These are phyloP conservation scores for Taxillus chinensis DNA, from an alignment of 164 flowering plant genomes.

Conservation along the genomic window DNA sequence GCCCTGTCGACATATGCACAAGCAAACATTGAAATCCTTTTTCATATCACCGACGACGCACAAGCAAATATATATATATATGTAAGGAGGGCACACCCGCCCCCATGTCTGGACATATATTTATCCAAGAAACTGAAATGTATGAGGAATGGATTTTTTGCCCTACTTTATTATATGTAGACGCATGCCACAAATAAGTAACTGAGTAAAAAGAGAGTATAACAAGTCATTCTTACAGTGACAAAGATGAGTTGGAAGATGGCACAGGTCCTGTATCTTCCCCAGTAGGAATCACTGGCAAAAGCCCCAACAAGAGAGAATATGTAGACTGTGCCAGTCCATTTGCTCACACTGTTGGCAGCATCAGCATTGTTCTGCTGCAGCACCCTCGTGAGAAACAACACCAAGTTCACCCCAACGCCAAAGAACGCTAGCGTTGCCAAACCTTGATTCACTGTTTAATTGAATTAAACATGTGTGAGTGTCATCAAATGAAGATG, in stretches of 20 bases:
- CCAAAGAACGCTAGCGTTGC: slow-evolving; percentile 94
- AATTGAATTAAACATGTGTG: slow-evolving; percentile 1
- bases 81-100: too few relatives aligned
- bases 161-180: too few relatives aligned
- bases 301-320: slow-evolving; percentile 80
- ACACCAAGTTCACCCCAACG: slow-evolving; percentile 87
- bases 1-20: slow-evolving; percentile 43
- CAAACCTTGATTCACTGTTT: slow-evolving; percentile 82
- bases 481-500: background rate
- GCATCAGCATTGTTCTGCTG: slow-evolving; percentile 77
- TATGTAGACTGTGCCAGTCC: slow-evolving; percentile 95
- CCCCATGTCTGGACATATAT: background rate
- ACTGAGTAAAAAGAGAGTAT: background rate
- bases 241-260: slow-evolving; percentile 77
- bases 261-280: slow-evolving; percentile 87
- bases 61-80: background rate
- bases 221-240: slow-evolving; percentile 33
- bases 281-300: slow-evolving; percentile 95
- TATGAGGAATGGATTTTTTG: too few relatives aligned
- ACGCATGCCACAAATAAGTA: background rate
- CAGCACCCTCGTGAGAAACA: slow-evolving; percentile 79
- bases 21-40: too few relatives aligned
- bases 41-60: too few relatives aligned
- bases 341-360: slow-evolving; percentile 88
- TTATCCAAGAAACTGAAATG: too few relatives aligned